Base-by-base conservation (phyloP, 345 rosid genomes). In the Lepidium aucheri region DNA sequence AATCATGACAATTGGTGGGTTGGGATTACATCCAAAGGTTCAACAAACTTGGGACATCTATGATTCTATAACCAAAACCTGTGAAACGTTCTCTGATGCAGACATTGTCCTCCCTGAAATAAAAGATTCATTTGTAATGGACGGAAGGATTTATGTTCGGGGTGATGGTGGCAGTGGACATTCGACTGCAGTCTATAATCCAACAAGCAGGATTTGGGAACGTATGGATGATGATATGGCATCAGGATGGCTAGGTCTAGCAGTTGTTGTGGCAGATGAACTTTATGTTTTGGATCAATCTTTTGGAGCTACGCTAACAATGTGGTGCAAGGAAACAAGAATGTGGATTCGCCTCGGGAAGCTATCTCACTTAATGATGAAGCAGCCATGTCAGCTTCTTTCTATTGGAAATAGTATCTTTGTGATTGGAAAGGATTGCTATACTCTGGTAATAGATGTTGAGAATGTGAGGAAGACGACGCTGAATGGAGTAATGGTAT, bases 241-340 rank as follows among this genome's bases (percentile, higher is more conserved):
- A 1, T 81, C 83, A 12, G 97, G 97, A 53, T 91, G 93, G 95
- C 76, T 46, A 22, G 97, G 95, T 70, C 93, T 92, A 8, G 93
- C 95, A 7, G 89, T 86, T 30, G 83, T 81, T 24, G 82, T 83
- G 16, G 86, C 78, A 41, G 89, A 67, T 13, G 74, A 74, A 17
- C 89, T 91, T 14, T 91, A 84, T 53, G 91, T 91, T 46, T 67
- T 91, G 76, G 93, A 88, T 75, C 83, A 83, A 69, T 83, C 85
- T 75, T 83, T 78, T 15, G 97, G 97, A 57, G 80, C 87, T 5
- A 83, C 75, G 81, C 68, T 91, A 66, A 81, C 82, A 75, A 81
- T 73, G 83, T 91, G 95, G 95, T 65, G 36, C 66, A 83, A 82
- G 74, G 78, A 82, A 22, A 68, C 52, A 18, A 77, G 84, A 41